Conservation (phyloP, 805 yeast species). For the Kodamaea sagamina region DNA sequence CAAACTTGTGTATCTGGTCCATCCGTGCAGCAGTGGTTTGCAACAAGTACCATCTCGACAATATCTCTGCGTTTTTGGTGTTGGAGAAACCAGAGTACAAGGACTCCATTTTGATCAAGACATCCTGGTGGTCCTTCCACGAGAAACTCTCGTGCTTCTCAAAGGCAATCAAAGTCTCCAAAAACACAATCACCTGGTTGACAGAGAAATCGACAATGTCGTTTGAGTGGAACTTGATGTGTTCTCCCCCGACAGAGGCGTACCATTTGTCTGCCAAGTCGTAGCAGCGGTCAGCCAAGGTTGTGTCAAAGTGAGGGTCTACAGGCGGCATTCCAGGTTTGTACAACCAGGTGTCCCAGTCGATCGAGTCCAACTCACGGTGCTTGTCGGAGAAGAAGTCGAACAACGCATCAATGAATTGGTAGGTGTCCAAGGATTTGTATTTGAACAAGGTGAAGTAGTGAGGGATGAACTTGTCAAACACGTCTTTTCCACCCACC, state of each 20-base stretch:
- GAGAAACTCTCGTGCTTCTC: constrained; percentile 42
- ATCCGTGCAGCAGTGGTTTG: constrained; percentile 56
- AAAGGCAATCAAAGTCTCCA: constrained; percentile 62
- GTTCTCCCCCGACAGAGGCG: constrained; percentile 18
- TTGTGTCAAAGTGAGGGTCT: constrained; percentile 76
- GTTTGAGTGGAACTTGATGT: constrained; percentile 36
- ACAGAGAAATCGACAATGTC: constrained; percentile 66
- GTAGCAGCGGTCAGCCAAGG: constrained; percentile 73
- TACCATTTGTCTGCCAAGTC: constrained; percentile 68
- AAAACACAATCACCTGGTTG: constrained; percentile 76
- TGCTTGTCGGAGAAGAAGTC: constrained; percentile 57
- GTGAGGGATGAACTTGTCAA: constrained; percentile 78
- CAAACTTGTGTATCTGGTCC: constrained; percentile 52
- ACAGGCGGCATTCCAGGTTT: constrained; percentile 84
- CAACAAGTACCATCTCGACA: constrained; percentile 74
- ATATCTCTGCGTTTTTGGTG: constrained; percentile 77
- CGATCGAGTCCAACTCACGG: constrained; percentile 62
- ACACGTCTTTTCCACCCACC: constrained; percentile 63
- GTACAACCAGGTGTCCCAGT: constrained; percentile 85
- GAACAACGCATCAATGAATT: constrained; percentile 74
- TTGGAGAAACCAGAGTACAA: constrained; percentile 43
- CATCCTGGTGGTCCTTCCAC: constrained; percentile 39
- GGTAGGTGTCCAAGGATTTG: constrained; percentile 75
- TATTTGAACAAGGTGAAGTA: constrained; percentile 73
- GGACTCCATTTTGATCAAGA: constrained; percentile 35